phyloP scores from a whole-genome alignment of 805 yeast species.

The Cyberlindnera meyerae region DNA sequence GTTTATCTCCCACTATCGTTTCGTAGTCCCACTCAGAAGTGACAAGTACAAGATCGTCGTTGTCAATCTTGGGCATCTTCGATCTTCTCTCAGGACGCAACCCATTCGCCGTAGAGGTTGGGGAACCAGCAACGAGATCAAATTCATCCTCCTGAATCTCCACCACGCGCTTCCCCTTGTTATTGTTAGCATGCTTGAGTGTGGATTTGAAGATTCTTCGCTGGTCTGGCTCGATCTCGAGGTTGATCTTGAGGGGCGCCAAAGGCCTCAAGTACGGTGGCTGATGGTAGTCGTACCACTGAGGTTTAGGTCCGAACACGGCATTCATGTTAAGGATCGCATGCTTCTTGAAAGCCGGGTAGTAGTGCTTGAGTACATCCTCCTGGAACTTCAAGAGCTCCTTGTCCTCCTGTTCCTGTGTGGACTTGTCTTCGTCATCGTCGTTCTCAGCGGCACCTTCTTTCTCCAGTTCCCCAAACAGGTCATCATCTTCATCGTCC shows the following conservation, averaged over 20 bases:
- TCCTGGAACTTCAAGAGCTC: constrained; percentile 22
- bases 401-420: constrained; percentile 8
- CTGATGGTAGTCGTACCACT: constrained; percentile 48
- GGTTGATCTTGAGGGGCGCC: constrained; percentile 51
- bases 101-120: no score
- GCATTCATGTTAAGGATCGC: constrained; percentile 59
- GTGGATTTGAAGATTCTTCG: constrained; percentile 43
- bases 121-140: no score
- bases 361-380: constrained; percentile 41
- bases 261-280: constrained; percentile 29
- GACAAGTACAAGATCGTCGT: constrained; percentile 57
- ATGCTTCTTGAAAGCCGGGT: constrained; percentile 56
- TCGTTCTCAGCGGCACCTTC: constrained; percentile 7
- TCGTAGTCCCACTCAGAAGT: constrained; percentile 79
- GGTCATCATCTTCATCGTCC: constrained; percentile 32
- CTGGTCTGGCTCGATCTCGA: constrained; percentile 64
- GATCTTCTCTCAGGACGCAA: constrained; percentile 14
- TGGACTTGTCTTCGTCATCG: constrained; percentile 5
- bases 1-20: constrained; percentile 45
- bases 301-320: constrained; percentile 60
- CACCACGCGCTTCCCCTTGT: constrained; percentile 15
- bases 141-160: constrained; percentile 13
- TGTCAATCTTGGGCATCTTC: constrained; percentile 21
- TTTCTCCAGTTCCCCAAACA: constrained; percentile 35
- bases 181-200: constrained; percentile 12